Percentiles rank a stretch among this genome's conserved stretches.
These are phyloP conservation scores for Ulvella scutata DNA, from an alignment of 139 green algal genomes.

Conservation along the genomic window DNA sequence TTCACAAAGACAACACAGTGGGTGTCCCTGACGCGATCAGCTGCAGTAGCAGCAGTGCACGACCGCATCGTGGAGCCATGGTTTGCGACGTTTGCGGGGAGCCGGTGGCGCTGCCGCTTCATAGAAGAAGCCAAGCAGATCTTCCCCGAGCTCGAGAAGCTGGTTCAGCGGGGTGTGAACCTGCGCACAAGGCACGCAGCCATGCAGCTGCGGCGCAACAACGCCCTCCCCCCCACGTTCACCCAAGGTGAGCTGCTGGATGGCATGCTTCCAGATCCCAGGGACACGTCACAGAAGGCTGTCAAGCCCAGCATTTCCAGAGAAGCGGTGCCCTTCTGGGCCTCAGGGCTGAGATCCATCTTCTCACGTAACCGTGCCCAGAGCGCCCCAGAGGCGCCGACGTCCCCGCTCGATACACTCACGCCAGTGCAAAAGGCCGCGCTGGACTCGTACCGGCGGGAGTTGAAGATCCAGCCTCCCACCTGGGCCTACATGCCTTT, in stretches of 20 bases:
- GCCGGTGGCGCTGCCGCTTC: conserved; percentile 3
- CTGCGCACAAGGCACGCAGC: not conserved
- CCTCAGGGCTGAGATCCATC: not conserved
- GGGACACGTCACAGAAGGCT: not conserved
- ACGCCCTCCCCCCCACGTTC: not conserved
- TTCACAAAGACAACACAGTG: conserved; percentile 3
- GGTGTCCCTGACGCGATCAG: not conserved
- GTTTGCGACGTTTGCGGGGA: not conserved
- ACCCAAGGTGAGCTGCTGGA: not conserved
- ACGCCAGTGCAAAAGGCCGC: not conserved
- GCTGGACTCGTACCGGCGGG: not conserved
- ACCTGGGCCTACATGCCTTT: conserved; percentile 3
- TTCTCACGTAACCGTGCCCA: not conserved
- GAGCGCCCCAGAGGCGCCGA: too few relatives aligned
- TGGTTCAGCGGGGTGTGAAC: not conserved
- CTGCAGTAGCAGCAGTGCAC: not conserved
- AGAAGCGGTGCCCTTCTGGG: not conserved
- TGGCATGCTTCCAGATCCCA: not conserved
- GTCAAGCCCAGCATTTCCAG: not conserved
- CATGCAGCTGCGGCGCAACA: not conserved
- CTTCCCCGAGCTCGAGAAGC: too few relatives aligned
- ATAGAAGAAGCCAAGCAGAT: not conserved
- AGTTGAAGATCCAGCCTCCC: not conserved
- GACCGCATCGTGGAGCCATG: not conserved
- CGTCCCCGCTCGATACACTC: not conserved